Percentiles rank a stretch among this genome's conserved stretches.
These are phyloP conservation scores for Alternaria novae-zelandiae DNA, from an alignment of 2,329 filamentous ascomycete genomes.

Conservation along the genomic window DNA sequence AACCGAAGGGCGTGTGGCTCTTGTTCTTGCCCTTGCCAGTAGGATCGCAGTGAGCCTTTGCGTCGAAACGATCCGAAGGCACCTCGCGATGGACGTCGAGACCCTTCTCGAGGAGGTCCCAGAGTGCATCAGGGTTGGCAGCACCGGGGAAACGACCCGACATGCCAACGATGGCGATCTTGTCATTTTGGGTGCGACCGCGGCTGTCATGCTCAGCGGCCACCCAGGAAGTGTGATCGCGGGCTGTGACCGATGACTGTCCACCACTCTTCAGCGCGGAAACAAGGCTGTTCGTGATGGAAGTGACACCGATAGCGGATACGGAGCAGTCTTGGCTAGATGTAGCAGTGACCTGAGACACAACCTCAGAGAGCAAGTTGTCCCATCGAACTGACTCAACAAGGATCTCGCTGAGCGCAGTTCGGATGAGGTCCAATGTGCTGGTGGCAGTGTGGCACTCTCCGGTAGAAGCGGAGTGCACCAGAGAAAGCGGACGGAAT, in stretches of 20 bases:
- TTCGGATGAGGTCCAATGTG: constrained; percentile 54
- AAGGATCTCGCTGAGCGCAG: constrained; percentile 55
- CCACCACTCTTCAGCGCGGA: constrained; percentile 61
- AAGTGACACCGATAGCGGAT: constrained; percentile 59
- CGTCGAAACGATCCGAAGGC: constrained; percentile 75
- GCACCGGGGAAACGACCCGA: constrained; percentile 78
- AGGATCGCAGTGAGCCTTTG: constrained; percentile 72
- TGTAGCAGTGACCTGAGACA: constrained; percentile 54
- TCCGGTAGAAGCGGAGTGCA: constrained; percentile 57
- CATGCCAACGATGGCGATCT: constrained; percentile 86
- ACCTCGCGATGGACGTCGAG: constrained; percentile 74
- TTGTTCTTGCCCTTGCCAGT: constrained; percentile 78
- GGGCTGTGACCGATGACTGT: constrained; percentile 51
- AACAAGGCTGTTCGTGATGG: constrained; percentile 62
- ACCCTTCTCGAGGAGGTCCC: constrained; percentile 76
- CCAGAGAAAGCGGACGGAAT: constrained; percentile 51
- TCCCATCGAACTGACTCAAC: constrained; percentile 58
- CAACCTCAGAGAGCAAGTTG: constrained; percentile 54
- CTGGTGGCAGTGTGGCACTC: constrained; percentile 54
- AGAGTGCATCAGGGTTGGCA: constrained; percentile 72
- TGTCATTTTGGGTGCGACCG: constrained; percentile 64
- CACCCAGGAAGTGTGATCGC: constrained; percentile 55
- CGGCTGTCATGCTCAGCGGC: constrained; percentile 33
- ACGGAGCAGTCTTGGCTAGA: constrained; percentile 53
- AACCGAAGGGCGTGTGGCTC: constrained; percentile 76